These are phyloP conservation scores for Herpetomonas samuelpessoai DNA, from an alignment of 208 protist genomes.

Conservation along the genomic window DNA sequence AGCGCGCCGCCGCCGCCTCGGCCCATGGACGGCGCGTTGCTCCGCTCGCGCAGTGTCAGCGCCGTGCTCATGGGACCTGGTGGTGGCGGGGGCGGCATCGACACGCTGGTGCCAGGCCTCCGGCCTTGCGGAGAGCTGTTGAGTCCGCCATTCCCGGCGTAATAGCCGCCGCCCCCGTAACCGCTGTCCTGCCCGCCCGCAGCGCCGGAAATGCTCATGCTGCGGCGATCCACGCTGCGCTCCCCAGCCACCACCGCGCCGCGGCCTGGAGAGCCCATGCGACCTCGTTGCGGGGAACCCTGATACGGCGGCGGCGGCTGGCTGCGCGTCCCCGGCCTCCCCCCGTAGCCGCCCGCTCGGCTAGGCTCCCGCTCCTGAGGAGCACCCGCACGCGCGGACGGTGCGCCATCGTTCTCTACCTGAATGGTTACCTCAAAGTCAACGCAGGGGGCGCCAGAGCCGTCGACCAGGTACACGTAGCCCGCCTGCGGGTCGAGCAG, in stretches of 20 bases:
- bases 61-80: neutral
- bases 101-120: too few relatives aligned
- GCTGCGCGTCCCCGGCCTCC: constrained; percentile 4
- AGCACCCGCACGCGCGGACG: constrained; percentile 27
- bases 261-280: neutral
- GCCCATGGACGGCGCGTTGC: too few relatives aligned
- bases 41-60: too few relatives aligned
- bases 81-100: neutral
- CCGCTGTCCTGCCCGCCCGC: constrained; percentile 6
- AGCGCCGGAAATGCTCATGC: constrained; percentile 14
- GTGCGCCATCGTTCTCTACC: constrained; percentile 31
- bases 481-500: constrained; percentile 54
- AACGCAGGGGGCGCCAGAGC: constrained; percentile 52
- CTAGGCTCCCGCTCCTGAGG: constrained; percentile 23
- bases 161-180: too few relatives aligned
- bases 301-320: too few relatives aligned
- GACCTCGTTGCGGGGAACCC: too few relatives aligned
- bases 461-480: constrained; percentile 70
- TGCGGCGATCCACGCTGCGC: constrained; percentile 20
- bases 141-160: too few relatives aligned
- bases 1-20: too few relatives aligned
- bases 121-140: too few relatives aligned
- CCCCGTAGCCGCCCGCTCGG: constrained; percentile 8
- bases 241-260: constrained; percentile 27
- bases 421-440: constrained; percentile 79